These are phyloP conservation scores for Allodekkera sacchari DNA, from an alignment of 805 yeast genomes.

Conservation along the genomic window DNA sequence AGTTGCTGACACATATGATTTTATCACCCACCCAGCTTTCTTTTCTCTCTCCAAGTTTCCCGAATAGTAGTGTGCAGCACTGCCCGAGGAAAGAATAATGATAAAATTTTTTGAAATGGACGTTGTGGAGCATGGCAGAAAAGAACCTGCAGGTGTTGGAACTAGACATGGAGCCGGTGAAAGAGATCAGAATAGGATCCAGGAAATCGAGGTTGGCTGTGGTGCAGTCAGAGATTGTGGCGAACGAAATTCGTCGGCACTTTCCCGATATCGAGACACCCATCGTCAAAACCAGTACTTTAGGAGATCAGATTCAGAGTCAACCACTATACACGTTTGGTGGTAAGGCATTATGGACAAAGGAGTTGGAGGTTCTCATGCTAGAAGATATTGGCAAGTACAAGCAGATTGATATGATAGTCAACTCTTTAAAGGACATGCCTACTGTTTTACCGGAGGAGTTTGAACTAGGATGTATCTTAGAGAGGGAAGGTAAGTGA, in stretches of 20 bases:
- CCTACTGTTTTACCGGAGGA: conserved; percentile 89
- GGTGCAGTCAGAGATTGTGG: conserved; percentile 72
- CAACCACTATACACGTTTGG: conserved; percentile 91
- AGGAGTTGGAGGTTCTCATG: conserved; percentile 78
- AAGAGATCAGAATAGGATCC: conserved; percentile 59
- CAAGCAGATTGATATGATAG: conserved; percentile 76
- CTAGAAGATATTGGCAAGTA: conserved; percentile 54
- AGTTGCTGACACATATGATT: too few relatives aligned
- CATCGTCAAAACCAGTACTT: conserved; percentile 70
- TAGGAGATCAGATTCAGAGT: conserved; percentile 83
- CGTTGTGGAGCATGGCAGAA: not conserved
- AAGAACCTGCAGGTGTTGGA: conserved; percentile 1
- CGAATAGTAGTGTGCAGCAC: too few relatives aligned
- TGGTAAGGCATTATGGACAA: conserved; percentile 95
- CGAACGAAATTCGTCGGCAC: conserved; percentile 40
- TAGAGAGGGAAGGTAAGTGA: conserved; percentile 55
- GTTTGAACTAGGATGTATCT: conserved; percentile 80
- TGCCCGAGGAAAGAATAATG: too few relatives aligned
- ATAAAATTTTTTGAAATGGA: too few relatives aligned
- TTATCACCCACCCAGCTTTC: too few relatives aligned
- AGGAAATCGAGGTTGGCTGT: conserved; percentile 85
- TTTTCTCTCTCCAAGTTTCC: too few relatives aligned
- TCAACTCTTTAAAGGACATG: conserved; percentile 85
- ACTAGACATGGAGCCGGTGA: too few relatives aligned
- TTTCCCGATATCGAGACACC: conserved; percentile 67